Evolutionary conservation across 108 stramenopile genomes (phyloP).

Genomic region (Cylindrotheca fusiformis): DNA sequence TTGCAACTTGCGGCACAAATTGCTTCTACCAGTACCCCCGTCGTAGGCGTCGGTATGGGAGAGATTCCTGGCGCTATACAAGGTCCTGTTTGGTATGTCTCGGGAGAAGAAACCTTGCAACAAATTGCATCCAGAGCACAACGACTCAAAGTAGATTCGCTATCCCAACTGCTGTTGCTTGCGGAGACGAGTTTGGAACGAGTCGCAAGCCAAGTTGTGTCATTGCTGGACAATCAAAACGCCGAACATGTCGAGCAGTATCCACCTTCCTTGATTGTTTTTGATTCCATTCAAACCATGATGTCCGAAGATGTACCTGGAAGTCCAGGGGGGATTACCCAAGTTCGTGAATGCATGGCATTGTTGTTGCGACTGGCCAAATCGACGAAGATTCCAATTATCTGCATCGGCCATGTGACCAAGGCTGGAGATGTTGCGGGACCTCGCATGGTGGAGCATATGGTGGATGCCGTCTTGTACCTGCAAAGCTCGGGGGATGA

Average conservation of each 20-base stretch:
- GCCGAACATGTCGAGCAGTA: not conserved
- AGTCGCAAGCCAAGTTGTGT: slow-evolving; percentile 55
- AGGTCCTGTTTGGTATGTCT: slow-evolving; percentile 90
- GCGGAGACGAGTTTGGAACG: slow-evolving; percentile 70
- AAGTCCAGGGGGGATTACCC: slow-evolving; percentile 81
- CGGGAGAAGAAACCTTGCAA: slow-evolving; percentile 91
- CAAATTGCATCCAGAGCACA: slow-evolving; percentile 88
- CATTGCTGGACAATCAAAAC: slow-evolving; percentile 7
- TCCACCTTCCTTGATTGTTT: slow-evolving; percentile 71
- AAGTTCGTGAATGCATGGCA: slow-evolving; percentile 85
- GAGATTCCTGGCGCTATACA: not conserved
- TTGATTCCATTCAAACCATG: slow-evolving; percentile 97
- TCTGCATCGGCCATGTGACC: slow-evolving; percentile 94
- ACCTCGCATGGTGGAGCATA: slow-evolving; percentile 94
- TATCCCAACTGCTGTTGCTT: slow-evolving; percentile 58
- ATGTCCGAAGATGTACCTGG: slow-evolving; percentile 57
- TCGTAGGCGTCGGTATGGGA: slow-evolving; percentile 74
- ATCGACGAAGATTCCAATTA: slow-evolving; percentile 80
- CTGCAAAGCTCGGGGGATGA: slow-evolving; percentile 49
- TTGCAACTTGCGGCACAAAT: slow-evolving; percentile 70
- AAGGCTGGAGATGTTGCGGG: slow-evolving; percentile 93
- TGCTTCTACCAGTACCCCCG: slow-evolving; percentile 45
- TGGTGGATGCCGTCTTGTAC: slow-evolving; percentile 94
- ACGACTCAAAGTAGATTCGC: slow-evolving; percentile 47
- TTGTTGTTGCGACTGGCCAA: slow-evolving; percentile 89